Conservation (phyloP, 768 basidiomycete genomes). For the Suillus clintonianus region DNA sequence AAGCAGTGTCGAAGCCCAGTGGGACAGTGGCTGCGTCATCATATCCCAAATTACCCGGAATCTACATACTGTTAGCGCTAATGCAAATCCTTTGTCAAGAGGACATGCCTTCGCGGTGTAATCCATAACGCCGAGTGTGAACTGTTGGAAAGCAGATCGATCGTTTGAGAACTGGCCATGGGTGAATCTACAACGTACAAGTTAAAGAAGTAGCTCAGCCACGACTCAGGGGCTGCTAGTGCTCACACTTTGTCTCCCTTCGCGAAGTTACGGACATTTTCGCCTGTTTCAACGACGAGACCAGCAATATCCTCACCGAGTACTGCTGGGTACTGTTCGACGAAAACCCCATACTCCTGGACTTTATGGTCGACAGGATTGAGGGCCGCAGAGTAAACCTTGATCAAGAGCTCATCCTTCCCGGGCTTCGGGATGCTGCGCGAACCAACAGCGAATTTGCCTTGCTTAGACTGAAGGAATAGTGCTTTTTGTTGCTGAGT, state of each 20-base stretch:
- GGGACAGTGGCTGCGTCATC: slow-evolving; percentile 51
- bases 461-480: slow-evolving; percentile 27
- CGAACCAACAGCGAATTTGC: slow-evolving; percentile 30
- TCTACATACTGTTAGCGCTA: slow-evolving; percentile 26
- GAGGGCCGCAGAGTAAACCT: slow-evolving; percentile 39
- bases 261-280: slow-evolving; percentile 33
- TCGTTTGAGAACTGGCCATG: slow-evolving; percentile 32
- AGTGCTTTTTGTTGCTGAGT: slow-evolving; percentile 29
- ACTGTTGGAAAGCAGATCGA: slow-evolving; percentile 41
- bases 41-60: slow-evolving; percentile 45
- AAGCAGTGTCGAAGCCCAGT: slow-evolving; percentile 46
- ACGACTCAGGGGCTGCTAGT: slow-evolving; percentile 1
- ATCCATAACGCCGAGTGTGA: slow-evolving; percentile 32
- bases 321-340: slow-evolving; percentile 37
- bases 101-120: slow-evolving; percentile 38
- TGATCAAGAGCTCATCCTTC: slow-evolving; percentile 42
- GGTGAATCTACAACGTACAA: slow-evolving; percentile 31
- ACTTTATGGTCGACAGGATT: slow-evolving; percentile 50
- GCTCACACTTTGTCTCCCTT: slow-evolving; percentile 45
- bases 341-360: slow-evolving; percentile 30
- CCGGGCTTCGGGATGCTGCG: slow-evolving; percentile 34
- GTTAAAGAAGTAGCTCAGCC: slow-evolving; percentile 2
- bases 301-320: slow-evolving; percentile 41
- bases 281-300: slow-evolving; percentile 39
- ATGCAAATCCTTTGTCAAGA: slow-evolving; percentile 1